Evolutionary conservation across 495 filamentous ascomycete genomes (phyloP), one percentile per base, ranked within the genome.

Genomic region (Cryomyces minteri): DNA sequence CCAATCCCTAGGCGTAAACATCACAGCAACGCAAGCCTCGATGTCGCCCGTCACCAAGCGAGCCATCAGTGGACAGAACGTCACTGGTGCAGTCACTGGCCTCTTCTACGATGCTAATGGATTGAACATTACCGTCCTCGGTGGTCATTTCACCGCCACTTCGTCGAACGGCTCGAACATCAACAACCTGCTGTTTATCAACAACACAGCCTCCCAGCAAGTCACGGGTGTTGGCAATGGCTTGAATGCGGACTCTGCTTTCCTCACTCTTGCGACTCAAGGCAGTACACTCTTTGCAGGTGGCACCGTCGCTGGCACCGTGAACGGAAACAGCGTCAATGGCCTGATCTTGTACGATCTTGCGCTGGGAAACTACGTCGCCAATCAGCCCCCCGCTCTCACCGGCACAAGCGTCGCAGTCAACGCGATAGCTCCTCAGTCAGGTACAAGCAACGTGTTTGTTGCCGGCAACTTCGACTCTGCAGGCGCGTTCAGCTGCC

Each of bases 261-360:
- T 96, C 59, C 54, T 79, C 32, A 67, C 88, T 5, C 57, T 96
- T 51, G 74, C 67, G 7, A 67, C 84, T 8, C 67, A 79, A 31
- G 70, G 71, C 31, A 74, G 80, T 49, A 73, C 70, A 30, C 68
- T 96, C 4, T 99, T 76, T 58, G 82, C 84, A 39, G 90, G 87
- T 48, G 90, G 90, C 4, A 71, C 70, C 14, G 59, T 99, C 14
- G 75, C 76, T 28, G 90, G 86, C 48, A 76, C 61, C 1, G 67
- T 82, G 32, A 71, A 75, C 43, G 69, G 70, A n/a, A 68, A 62
- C 14, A 54, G 51, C 39, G 63, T 94, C 43, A 75, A 70, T 49
- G 90, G 87, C n/a, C 62, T 96, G 34, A 61, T 94, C 37, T 65
- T 76, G 0, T 96, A 87, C 59, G 77, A 93, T 54, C 69, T 99